Base-by-base conservation (phyloP, 305 asterid species). In the Striga hermonthica region DNA sequence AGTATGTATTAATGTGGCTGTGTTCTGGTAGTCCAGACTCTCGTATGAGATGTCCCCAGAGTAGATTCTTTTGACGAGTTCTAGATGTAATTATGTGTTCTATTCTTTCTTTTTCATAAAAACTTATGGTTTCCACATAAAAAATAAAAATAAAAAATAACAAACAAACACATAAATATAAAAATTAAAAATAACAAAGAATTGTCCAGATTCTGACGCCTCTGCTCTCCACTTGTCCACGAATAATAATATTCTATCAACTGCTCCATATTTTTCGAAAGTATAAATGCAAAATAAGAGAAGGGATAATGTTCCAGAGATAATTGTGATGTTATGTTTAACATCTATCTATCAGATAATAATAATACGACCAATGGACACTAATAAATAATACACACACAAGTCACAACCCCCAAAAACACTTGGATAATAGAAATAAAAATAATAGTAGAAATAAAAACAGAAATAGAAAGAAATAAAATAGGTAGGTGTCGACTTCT, bases 191-290 rank as follows among this genome's bases (percentile, higher is more conserved):
- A 31, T 6, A 34, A 48, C 13, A 52, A 16, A 38, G 66, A 62
- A 39, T 41, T 58, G 40, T 31, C 64, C 70, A 60, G 70, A 76
- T 72, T 72, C 81, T 60, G 60, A 72, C 81, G 78, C 64, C 70
- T 72, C 70, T 68, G 16, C 11, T 57, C 13, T 34, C 81, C 75
- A 72, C 75, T 72, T 72, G 77, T 60, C 16, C 22, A 64, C 9
- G 61, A 68, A 68, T 64, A 67, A 38, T 36, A 64, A 64, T 71
- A 70, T 65, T 45, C 66, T 41, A 13, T 10, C 2, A 63, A 7
- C 10, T 12, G 6, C 28, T n/a, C 15, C 64, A 4, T 12, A 6
- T 5, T 54, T 38, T 22, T 60, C 45, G 37, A 16, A 53, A 48
- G 31, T 60, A 5, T n/a, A 36, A 12, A 39, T 8, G 8, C 5